phyloP scores from a whole-genome alignment of 2,329 filamentous ascomycete species.

The Arachnomyces sp. region DNA sequence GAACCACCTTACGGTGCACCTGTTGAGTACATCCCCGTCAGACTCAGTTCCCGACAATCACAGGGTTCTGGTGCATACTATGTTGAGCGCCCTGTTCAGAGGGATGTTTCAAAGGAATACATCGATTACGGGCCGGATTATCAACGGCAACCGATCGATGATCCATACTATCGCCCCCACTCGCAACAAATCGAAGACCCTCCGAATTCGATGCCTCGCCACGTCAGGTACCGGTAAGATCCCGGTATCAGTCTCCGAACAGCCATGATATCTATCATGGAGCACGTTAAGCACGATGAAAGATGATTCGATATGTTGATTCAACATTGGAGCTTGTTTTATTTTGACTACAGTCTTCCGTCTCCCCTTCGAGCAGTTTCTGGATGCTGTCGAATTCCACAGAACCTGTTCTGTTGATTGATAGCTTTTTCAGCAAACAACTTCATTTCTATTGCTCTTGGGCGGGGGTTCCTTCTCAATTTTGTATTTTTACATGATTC shows the following conservation, averaged over 20 bases:
- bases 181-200: slow-evolving; percentile 2
- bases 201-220: slow-evolving; percentile 8
- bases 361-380: too few relatives aligned
- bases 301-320: slow-evolving; percentile 1
- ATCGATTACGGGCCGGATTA: slow-evolving; percentile 15
- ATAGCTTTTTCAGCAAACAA: too few relatives aligned
- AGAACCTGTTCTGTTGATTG: too few relatives aligned
- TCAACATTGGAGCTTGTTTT: slow-evolving; percentile 4
- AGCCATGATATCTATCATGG: slow-evolving; percentile 5
- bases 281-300: slow-evolving; percentile 1
- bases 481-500: too few relatives aligned
- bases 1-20: slow-evolving; percentile 14
- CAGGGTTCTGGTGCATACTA: slow-evolving; percentile 16
- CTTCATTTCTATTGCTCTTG: too few relatives aligned
- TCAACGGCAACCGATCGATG: slow-evolving; percentile 11
- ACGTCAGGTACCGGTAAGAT: slow-evolving; percentile 13
- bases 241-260: not conserved
- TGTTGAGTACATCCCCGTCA: slow-evolving; percentile 21
- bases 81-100: slow-evolving; percentile 16
- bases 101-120: slow-evolving; percentile 14
- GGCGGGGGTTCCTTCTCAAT: too few relatives aligned
- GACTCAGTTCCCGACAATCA: slow-evolving; percentile 12
- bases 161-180: slow-evolving; percentile 11
- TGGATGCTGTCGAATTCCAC: too few relatives aligned
- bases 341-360: not conserved